These are phyloP conservation scores for Trichomonascaceae sp. DNA, from an alignment of 1,139 yeast genomes.

Conservation along the genomic window DNA sequence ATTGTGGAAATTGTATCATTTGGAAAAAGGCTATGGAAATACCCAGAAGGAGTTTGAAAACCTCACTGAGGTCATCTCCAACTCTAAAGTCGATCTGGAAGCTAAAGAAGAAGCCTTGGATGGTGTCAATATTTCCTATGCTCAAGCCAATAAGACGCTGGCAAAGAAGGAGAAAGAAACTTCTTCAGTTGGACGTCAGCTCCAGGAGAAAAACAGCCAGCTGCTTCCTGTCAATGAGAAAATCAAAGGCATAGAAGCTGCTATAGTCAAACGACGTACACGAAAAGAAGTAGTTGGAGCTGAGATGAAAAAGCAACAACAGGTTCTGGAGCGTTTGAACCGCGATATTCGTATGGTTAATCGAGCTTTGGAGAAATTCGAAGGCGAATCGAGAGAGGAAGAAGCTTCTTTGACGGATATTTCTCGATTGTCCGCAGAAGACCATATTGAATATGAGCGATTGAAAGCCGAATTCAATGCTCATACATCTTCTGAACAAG, in stretches of 20 bases:
- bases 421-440: constrained; percentile 41
- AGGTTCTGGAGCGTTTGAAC: constrained; percentile 39
- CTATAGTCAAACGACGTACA: constrained; percentile 43
- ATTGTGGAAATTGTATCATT: constrained; percentile 63
- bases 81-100: constrained; percentile 33
- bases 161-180: constrained; percentile 40
- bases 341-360: constrained; percentile 46
- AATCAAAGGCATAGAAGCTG: constrained; percentile 28
- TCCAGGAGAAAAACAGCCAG: constrained; percentile 44
- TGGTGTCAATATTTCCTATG: constrained; percentile 16
- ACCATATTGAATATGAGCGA: constrained; percentile 52
- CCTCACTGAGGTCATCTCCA: constrained; percentile 18
- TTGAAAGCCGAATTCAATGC: constrained; percentile 48
- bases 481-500: constrained; percentile 26
- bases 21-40: constrained; percentile 42
- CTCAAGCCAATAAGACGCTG: constrained; percentile 23
- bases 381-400: constrained; percentile 34
- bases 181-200: constrained; percentile 35
- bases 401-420: constrained; percentile 20
- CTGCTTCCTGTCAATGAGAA: constrained; percentile 55
- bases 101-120: constrained; percentile 15
- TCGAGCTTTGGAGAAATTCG: constrained; percentile 42
- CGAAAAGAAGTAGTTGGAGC: constrained; percentile 49
- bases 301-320: constrained; percentile 51
- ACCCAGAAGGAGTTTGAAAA: constrained; percentile 18